Base-by-base conservation (phyloP, 176 grass and related monocot species). In the Cymbopogon citratus region DNA sequence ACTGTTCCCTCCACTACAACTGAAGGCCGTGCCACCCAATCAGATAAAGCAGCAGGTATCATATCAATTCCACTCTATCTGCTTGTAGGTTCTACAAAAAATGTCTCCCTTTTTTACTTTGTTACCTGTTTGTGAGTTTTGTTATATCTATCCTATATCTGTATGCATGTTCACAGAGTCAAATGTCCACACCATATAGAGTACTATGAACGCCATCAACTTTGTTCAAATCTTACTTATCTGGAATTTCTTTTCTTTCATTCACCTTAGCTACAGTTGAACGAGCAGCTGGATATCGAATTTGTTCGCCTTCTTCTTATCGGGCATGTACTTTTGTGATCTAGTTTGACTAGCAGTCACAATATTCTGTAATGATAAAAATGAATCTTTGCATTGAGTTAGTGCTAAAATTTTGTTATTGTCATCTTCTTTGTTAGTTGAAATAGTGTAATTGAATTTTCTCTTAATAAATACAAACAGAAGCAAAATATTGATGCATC, bases 41-140 rank as follows among this genome's bases (percentile, higher is more conserved):
- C 69, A 5, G 85, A 86, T 73, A 94, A 81, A 91, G 61, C 89
- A 34, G 73, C 79, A 89, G 92, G 92, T 99, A 98, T 60, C 23
- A 27, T 99, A 98, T 60, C 23, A 27, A 49, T 73, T 46, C 21
- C 21, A 36, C 56, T 43, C 19, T 69, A 46, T 63, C 77, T 35
- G 21, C 18, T 77, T 12, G 16, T 71, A 44, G 12, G 5, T 56
- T 68, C 6, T 44, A 19, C 70, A 63, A n/a, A 5, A 45, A 52
- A 64, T 33, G 9, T 80, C 23, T 76, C 19, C 25, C 10, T 85
- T 24, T 67, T 60, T 81, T 6, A 18, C 21, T 23, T 40, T 19
- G 6, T 45, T 35, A 79, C 34, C 43, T 87, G 38, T 52, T 78
- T 57, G 23, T 7, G 4, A 3, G 21, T 56, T 82, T 63, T 57